Conservation (phyloP, 495 filamentous ascomycete species). For the Penicillium robsamsonii region DNA sequence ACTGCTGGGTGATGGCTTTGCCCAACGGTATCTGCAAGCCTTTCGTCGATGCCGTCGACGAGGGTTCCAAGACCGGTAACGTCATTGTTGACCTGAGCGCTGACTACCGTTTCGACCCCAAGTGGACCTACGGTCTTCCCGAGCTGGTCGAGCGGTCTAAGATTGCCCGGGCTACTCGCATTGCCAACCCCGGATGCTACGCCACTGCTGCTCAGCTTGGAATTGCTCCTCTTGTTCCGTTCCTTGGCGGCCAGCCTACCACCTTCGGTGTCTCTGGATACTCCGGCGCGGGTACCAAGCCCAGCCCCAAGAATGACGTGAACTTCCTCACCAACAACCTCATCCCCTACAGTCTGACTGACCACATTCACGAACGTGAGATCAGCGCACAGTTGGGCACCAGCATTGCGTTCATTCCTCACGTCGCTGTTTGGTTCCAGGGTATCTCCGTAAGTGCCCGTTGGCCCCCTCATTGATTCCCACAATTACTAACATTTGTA, state of each 20-base stretch:
- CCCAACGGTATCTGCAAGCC: slow-evolving; percentile 97
- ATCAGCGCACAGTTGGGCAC: slow-evolving; percentile 76
- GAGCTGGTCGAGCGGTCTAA: slow-evolving; percentile 76
- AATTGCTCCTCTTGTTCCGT: slow-evolving; percentile 77
- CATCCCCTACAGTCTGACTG: slow-evolving; percentile 89
- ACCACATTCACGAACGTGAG: slow-evolving; percentile 95
- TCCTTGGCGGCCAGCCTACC: slow-evolving; percentile 77
- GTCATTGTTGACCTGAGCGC: slow-evolving; percentile 92
- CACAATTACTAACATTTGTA: slow-evolving; percentile 17
- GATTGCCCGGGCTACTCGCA: slow-evolving; percentile 79
- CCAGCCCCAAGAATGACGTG: slow-evolving; percentile 92
- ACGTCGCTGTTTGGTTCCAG: slow-evolving; percentile 97
- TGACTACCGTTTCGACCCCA: slow-evolving; percentile 87
- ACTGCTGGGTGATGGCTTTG: slow-evolving; percentile 98
- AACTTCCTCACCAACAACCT: slow-evolving; percentile 83
- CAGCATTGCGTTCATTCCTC: slow-evolving; percentile 84
- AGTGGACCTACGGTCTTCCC: slow-evolving; percentile 94
- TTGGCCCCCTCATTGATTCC: not conserved
- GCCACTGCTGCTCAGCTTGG: slow-evolving; percentile 94
- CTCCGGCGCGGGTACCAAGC: slow-evolving; percentile 95
- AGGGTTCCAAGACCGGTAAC: slow-evolving; percentile 66
- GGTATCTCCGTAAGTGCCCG: slow-evolving; percentile 66
- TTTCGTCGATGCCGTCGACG: slow-evolving; percentile 87
- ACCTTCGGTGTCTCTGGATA: slow-evolving; percentile 95
- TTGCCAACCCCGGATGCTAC: slow-evolving; percentile 94